Evolutionary conservation across 2,329 filamentous ascomycete species (phyloP), one percentile per base, ranked within the genome.

Genomic region (Westerdykella aurantiaca): DNA sequence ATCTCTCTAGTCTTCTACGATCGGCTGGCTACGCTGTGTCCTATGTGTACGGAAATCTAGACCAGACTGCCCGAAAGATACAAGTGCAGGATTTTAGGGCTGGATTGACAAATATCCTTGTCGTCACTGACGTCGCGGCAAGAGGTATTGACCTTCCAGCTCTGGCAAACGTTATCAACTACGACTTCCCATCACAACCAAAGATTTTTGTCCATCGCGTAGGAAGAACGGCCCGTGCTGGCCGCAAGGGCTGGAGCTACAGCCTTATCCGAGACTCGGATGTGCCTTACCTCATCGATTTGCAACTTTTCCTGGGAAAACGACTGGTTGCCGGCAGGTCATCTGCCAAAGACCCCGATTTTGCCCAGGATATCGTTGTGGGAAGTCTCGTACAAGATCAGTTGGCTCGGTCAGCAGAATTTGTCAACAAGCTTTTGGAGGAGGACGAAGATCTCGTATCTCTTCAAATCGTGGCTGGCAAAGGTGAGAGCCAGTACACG

Each of bases 71-170:
- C 25, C 84, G 93, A 64, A 88, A 90, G 63, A 85, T 89, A 18
- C 89, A 98, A 59, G 88, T 97, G 12, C 85, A 95, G 46, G 84
- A 90, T 51, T 98, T 98, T 66, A 79, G 94, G 46, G 77, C 76
- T 18, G 93, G 93, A 6, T 79, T 85, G 51, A 86, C 88, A 0
- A 91, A 95, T 55, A 89, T 98, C 38, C 72, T 98, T 7, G 90
- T 98, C 2, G 91, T 97, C 37, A 98, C 93, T 1, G 93, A 98
- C 64, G 89, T 98, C 42, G 93, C 93, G 12, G 93, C 93, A 17
- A 81, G 93, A 80, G 93, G 93, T 81, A 94, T 98, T 49, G 93
- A 98, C 80, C 95, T 98, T 54, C 93, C 93, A 0, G 80, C 96
- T 38, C 77, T 98, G 31, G 90, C 88, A 44, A 97, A 98, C 63